Conservation (phyloP, 2,329 filamentous ascomycete genomes). For the Grosmannia penicillata region DNA sequence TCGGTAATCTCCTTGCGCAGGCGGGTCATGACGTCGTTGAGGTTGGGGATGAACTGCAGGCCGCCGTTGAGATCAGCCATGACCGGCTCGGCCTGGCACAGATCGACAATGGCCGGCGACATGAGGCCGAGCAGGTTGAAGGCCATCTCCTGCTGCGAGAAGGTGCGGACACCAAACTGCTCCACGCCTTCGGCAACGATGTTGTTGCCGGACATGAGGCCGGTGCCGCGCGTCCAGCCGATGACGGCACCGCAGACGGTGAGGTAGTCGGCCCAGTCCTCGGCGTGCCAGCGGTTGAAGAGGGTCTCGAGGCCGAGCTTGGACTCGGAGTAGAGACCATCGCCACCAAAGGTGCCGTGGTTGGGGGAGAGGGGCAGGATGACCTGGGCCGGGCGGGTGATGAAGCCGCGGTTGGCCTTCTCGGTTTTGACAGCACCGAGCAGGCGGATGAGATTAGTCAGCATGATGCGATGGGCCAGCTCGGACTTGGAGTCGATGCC, state of each 20-base stretch:
- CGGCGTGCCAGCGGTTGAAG: slow-evolving; percentile 97
- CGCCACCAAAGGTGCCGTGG: slow-evolving; percentile 95
- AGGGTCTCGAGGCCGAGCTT: slow-evolving; percentile 94
- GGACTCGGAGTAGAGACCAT: slow-evolving; percentile 89
- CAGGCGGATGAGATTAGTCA: slow-evolving; percentile 89
- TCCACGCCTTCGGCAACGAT: slow-evolving; percentile 94
- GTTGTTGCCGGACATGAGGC: slow-evolving; percentile 49
- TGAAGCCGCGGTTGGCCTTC: slow-evolving; percentile 75
- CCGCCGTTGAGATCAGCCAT: slow-evolving; percentile 97
- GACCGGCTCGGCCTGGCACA: slow-evolving; percentile 90
- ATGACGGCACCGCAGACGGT: slow-evolving; percentile 98
- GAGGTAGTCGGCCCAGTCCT: slow-evolving; percentile 94
- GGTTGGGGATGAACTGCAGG: slow-evolving; percentile 89
- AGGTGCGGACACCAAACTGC: slow-evolving; percentile 90
- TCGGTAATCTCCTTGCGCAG: slow-evolving; percentile 91
- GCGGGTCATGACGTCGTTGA: slow-evolving; percentile 87
- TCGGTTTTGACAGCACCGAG: slow-evolving; percentile 82
- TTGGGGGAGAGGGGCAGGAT: slow-evolving; percentile 93
- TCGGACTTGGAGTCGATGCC: slow-evolving; percentile 94
- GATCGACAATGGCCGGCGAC: slow-evolving; percentile 83
- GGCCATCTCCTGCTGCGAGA: slow-evolving; percentile 98
- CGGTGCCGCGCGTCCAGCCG: slow-evolving; percentile 96
- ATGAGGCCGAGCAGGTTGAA: slow-evolving; percentile 96
- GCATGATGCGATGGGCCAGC: slow-evolving; percentile 95
- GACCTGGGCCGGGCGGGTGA: slow-evolving; percentile 92